phyloP scores from a whole-genome alignment of 2,329 filamentous ascomycete species.

The Monilinia fructigena region DNA sequence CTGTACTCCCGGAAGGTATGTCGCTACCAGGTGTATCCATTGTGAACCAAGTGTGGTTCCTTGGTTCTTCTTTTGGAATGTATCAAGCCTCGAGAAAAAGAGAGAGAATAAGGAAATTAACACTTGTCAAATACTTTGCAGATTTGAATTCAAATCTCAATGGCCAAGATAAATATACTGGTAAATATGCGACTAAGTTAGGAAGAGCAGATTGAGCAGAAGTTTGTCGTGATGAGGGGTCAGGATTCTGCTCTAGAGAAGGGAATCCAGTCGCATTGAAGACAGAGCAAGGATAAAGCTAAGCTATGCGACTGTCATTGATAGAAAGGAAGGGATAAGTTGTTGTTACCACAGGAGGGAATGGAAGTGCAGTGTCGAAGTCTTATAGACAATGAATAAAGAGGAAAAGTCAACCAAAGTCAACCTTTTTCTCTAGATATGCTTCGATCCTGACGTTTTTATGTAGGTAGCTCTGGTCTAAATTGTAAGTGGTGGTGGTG shows the following conservation, averaged over 20 bases:
- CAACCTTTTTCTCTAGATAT: slow-evolving; percentile 16
- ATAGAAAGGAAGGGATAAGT: slow-evolving; percentile 10
- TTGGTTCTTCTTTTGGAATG: slow-evolving; percentile 18
- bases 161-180: slow-evolving; percentile 29
- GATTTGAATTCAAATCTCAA: slow-evolving; percentile 34
- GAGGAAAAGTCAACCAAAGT: not conserved
- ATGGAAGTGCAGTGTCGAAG: not conserved
- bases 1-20: slow-evolving; percentile 34
- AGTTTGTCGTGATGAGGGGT: slow-evolving; percentile 14
- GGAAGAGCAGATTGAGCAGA: slow-evolving; percentile 9
- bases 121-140: slow-evolving; percentile 32
- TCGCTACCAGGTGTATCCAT: slow-evolving; percentile 36
- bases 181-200: slow-evolving; percentile 21
- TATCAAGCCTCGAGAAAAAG: slow-evolving; percentile 25
- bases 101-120: slow-evolving; percentile 34
- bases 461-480: not conserved
- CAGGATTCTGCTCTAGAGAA: slow-evolving; percentile 2
- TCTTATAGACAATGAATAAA: not conserved
- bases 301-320: slow-evolving; percentile 16
- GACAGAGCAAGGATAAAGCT: slow-evolving; percentile 19
- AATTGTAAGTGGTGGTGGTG: slow-evolving; percentile 1
- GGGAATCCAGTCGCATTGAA: slow-evolving; percentile 15
- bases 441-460: slow-evolving; percentile 4
- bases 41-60: slow-evolving; percentile 19
- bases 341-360: slow-evolving; percentile 9